These are phyloP conservation scores for Fusarium palustre DNA, from an alignment of 2,329 filamentous ascomycete species.

Conservation along the genomic window DNA sequence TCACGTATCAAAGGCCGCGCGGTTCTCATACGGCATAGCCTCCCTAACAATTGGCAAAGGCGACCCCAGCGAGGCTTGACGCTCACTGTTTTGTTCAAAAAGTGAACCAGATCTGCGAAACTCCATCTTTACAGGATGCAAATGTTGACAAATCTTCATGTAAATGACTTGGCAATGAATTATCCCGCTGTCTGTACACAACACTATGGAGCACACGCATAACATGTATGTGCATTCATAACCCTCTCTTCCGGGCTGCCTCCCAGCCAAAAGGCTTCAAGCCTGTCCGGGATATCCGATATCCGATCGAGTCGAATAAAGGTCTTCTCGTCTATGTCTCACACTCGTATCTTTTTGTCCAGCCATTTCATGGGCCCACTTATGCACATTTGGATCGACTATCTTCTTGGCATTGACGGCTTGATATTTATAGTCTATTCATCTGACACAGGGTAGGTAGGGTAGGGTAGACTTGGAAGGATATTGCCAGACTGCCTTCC, in stretches of 20 bases:
- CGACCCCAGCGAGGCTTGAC: slow-evolving; percentile 1
- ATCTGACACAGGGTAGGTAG: slow-evolving; percentile 1
- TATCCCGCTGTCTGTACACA: background rate
- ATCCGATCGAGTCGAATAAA: slow-evolving; percentile 8
- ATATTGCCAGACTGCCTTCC: background rate
- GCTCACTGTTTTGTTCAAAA: background rate
- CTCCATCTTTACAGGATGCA: slow-evolving; percentile 2
- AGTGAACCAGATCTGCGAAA: slow-evolving; percentile 15
- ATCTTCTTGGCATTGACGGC: slow-evolving; percentile 29
- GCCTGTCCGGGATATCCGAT: slow-evolving; percentile 22
- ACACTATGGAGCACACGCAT: background rate
- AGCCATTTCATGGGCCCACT: slow-evolving; percentile 22
- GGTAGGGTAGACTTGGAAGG: background rate
- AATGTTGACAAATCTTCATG: slow-evolving; percentile 14
- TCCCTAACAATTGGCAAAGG: slow-evolving; percentile 11
- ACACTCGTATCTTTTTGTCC: slow-evolving; percentile 20
- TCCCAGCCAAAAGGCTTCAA: slow-evolving; percentile 8
- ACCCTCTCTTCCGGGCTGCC: background rate
- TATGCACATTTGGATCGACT: slow-evolving; percentile 19
- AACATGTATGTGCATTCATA: background rate
- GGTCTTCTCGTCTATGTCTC: slow-evolving; percentile 13
- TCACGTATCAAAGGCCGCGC: slow-evolving; percentile 30
- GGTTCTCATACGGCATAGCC: slow-evolving; percentile 36
- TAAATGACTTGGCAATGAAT: background rate
- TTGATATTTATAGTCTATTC: slow-evolving; percentile 3